Evolutionary conservation across 2,329 filamentous ascomycete genomes (phyloP), one percentile per base, ranked within the genome.

Genomic region (Cryphonectria japonica): DNA sequence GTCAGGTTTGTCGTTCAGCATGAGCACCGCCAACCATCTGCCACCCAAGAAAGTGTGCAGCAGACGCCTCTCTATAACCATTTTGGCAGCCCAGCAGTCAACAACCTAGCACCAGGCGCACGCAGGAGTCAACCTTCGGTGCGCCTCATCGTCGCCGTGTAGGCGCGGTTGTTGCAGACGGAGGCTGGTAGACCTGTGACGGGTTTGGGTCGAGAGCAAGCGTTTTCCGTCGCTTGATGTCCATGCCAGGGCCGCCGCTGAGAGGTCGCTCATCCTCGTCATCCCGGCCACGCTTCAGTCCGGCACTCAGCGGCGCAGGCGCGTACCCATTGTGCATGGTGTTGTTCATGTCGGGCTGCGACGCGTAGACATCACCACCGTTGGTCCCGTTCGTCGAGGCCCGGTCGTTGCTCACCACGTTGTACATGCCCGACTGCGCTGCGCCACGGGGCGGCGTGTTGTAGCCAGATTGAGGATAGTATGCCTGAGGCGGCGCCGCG

Each of bases 391-490:
- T 93, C 26, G 87, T 83, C 14, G 89, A 81, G 41, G 84, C 88
- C 37, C 93, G 88, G 72, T 93, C 92, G 78, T 93, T 94, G 79
- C 92, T 95, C 83, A 97, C 94, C 73, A 97, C 92, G 80, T 91
- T 97, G 85, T 97, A 97, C 66, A 97, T 97, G 84, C 93, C 95
- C 0, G 93, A 91, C 3, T 92, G 87, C 72, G 90, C 85, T 60
- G 84, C 83, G 11, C 88, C 85, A 59, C 94, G 91, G 32, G 94
- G 94, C 65, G 95, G 92, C 0, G 93, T 95, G 79, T 85, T 92
- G 82, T 97, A 97, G 37, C 91, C 91, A 79, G 86, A 85, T 72
- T 88, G 88, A 7, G 87, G 80, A 82, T 97, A 98, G 80, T 94
- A 93, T 2, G 90, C 85, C 75, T 93, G 91, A 52, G 90, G 86